phyloP scores from a whole-genome alignment of 2,329 filamentous ascomycete species.

The Ambrosiella cleistominuta region DNA sequence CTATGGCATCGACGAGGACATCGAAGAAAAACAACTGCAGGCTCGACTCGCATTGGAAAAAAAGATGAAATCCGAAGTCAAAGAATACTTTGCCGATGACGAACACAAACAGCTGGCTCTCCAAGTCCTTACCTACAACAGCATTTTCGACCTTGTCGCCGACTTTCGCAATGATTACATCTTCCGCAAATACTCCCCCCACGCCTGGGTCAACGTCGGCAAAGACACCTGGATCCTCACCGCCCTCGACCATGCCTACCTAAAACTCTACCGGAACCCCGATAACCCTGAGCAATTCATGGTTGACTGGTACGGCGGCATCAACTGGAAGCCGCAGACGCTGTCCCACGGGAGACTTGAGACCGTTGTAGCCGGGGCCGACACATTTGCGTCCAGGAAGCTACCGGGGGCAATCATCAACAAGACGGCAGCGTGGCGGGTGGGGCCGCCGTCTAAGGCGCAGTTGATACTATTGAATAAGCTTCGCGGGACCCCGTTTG shows the following conservation, averaged over 20 bases:
- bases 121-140: slow-evolving; percentile 79
- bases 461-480: slow-evolving; percentile 58
- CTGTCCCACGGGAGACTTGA: no score
- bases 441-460: slow-evolving; percentile 40
- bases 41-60: no score
- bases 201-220: slow-evolving; percentile 72
- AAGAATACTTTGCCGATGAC: background rate
- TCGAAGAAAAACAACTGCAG: slow-evolving; percentile 17
- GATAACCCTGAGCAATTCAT: background rate
- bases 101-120: slow-evolving; percentile 24
- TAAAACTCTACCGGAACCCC: slow-evolving; percentile 28
- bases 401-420: slow-evolving; percentile 53
- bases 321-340: no score
- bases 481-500: slow-evolving; percentile 28
- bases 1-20: no score
- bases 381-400: slow-evolving; percentile 52
- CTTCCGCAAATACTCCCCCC: slow-evolving; percentile 56
- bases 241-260: slow-evolving; percentile 43
- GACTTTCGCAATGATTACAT: slow-evolving; percentile 65
- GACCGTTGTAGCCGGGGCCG: slow-evolving; percentile 59
- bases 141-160: slow-evolving; percentile 74
- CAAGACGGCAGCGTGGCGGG: slow-evolving; percentile 52
- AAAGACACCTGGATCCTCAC: slow-evolving; percentile 53
- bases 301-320: background rate
- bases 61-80: background rate